Percentiles rank a stretch among this genome's conserved stretches.
These are phyloP conservation scores for Globisporangium acanthophoron DNA, from an alignment of 352 stramenopile genomes.

Conservation along the genomic window DNA sequence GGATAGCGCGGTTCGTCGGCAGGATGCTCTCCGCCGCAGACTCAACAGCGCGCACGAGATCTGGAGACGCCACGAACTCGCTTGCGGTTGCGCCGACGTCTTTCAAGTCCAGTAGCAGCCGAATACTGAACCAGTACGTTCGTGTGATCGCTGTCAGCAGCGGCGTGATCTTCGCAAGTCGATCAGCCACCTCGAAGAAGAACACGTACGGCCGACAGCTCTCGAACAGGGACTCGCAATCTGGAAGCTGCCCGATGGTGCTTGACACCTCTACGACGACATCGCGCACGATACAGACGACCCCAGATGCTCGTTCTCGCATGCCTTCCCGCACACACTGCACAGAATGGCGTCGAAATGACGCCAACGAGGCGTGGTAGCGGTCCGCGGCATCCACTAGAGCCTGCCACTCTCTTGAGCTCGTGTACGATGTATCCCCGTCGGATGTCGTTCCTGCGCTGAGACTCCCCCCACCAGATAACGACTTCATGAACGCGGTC, in stretches of 20 bases:
- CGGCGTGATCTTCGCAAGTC: conserved; percentile 39
- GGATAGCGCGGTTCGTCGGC: conserved; percentile 34
- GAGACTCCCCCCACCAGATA: background rate
- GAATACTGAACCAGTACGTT: conserved; percentile 58
- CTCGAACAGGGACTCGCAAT: conserved; percentile 51
- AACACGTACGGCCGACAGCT: conserved; percentile 53
- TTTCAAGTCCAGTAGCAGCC: conserved; percentile 33
- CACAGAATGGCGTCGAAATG: conserved; percentile 9
- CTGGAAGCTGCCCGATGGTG: conserved; percentile 47
- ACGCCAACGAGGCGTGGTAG: conserved; percentile 26
- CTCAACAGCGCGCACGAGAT: conserved; percentile 1
- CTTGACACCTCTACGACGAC: conserved; percentile 25
- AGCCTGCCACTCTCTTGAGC: conserved; percentile 22
- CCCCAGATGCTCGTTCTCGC: too few relatives aligned
- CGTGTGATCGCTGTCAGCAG: conserved; percentile 46
- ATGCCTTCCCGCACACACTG: conserved; percentile 2
- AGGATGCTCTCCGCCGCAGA: conserved; percentile 15
- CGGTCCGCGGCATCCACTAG: conserved; percentile 27
- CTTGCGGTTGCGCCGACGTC: conserved; percentile 2
- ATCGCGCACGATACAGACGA: conserved; percentile 6
- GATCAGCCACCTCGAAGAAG: conserved; percentile 62
- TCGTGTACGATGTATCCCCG: conserved; percentile 1
- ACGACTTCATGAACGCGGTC: conserved; percentile 7
- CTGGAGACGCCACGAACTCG: background rate
- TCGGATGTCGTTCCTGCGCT: background rate